phyloP scores from a whole-genome alignment of 257 asterid genomes.

The Primulina tabacum region DNA sequence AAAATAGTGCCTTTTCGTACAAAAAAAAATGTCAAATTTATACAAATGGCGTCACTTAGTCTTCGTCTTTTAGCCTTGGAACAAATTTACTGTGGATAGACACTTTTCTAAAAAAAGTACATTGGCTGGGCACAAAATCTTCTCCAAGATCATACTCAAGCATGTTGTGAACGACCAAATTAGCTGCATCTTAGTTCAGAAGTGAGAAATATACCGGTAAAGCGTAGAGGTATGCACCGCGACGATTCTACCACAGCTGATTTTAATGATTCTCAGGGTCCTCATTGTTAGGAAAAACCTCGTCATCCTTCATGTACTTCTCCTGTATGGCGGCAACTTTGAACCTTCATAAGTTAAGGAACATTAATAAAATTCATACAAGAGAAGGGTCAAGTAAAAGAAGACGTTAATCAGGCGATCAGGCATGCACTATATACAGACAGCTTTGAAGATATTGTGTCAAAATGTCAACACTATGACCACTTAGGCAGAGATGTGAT shows the following conservation, averaged over 20 bases:
- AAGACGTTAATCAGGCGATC: neutral
- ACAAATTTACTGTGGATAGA: neutral
- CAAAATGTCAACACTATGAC: neutral
- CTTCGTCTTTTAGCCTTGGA: neutral
- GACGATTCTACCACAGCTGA: neutral
- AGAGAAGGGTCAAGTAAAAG: neutral
- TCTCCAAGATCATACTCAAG: neutral
- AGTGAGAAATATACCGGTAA: neutral
- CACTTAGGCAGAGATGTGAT: too few species aligned
- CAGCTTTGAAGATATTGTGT: neutral
- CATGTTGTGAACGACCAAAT: too few species aligned
- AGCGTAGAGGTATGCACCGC: neutral
- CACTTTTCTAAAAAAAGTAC: neutral
- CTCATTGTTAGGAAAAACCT: conserved; percentile 27
- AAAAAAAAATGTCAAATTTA: neutral
- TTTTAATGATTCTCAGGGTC: conserved; percentile 28
- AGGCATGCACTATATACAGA: neutral
- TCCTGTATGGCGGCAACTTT: conserved; percentile 99
- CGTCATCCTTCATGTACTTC: conserved; percentile 89
- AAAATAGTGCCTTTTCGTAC: too few species aligned
- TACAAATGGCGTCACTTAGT: neutral
- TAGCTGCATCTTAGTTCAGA: neutral
- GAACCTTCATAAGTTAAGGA: conserved; percentile 50
- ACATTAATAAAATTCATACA: conserved; percentile 21
- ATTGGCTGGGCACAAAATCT: neutral